Conservation (phyloP, 192 early-diverging fungal genomes). For the Radiomyces spectabilis region DNA sequence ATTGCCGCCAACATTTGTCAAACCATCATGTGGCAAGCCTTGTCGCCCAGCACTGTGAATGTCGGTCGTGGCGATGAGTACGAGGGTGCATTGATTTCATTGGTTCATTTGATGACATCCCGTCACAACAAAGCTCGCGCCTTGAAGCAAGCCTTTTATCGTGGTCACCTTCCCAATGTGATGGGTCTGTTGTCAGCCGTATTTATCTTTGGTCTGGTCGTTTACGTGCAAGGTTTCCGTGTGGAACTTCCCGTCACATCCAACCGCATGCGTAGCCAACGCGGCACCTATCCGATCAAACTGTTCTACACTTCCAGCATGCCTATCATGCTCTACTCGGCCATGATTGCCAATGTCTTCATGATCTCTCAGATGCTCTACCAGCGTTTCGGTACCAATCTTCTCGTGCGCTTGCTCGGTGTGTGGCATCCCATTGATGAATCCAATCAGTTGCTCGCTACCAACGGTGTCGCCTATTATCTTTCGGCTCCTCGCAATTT, state of each 20-base stretch:
- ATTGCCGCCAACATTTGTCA: constrained; percentile 99
- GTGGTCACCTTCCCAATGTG: constrained; percentile 77
- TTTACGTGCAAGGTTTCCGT: constrained; percentile 99
- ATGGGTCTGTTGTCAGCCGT: constrained; percentile 89
- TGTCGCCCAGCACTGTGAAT: constrained; percentile 96
- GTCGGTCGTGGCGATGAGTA: constrained; percentile 97
- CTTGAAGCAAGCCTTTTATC: constrained; percentile 95
- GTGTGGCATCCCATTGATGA: constrained; percentile 97
- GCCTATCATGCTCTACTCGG: constrained; percentile 99
- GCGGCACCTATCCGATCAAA: constrained; percentile 98
- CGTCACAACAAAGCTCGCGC: constrained; percentile 96
- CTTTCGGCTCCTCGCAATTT: constrained; percentile 91
- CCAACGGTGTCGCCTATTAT: constrained; percentile 93
- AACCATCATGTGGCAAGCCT: constrained; percentile 98
- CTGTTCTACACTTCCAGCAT: constrained; percentile 99
- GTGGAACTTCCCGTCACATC: constrained; percentile 99
- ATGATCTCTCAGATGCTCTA: constrained; percentile 98
- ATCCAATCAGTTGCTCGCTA: constrained; percentile 90
- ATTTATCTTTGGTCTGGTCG: constrained; percentile 79
- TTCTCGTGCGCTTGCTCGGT: constrained; percentile 88
- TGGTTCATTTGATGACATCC: constrained; percentile 93
- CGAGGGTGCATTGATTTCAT: constrained; percentile 93
- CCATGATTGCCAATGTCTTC: constrained; percentile 93
- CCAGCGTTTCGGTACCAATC: constrained; percentile 95
- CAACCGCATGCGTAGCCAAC: constrained; percentile 90